phyloP scores from a whole-genome alignment of 805 yeast genomes.

The Candida alai region DNA sequence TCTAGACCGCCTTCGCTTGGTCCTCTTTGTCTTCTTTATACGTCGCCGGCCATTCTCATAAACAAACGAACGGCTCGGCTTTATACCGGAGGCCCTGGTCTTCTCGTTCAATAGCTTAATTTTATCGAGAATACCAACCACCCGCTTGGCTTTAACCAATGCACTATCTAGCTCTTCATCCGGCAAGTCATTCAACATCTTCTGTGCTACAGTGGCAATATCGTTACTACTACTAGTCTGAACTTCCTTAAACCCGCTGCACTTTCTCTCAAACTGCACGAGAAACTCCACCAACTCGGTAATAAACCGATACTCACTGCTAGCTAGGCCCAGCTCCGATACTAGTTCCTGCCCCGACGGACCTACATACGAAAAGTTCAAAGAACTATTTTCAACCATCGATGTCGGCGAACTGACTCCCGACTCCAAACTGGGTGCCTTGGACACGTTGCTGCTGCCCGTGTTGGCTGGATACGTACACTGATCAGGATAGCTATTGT shows the following conservation, averaged over 20 bases:
- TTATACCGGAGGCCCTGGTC: neutral
- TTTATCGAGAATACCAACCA: slow-evolving; percentile 6
- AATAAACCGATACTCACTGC: slow-evolving; percentile 4
- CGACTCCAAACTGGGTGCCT: too few relatives aligned
- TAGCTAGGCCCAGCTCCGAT: neutral
- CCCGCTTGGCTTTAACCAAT: slow-evolving; percentile 2
- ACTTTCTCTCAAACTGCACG: slow-evolving; percentile 7
- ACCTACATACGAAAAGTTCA: slow-evolving; percentile 3
- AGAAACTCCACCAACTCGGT: slow-evolving; percentile 9
- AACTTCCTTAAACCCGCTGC: slow-evolving; percentile 1
- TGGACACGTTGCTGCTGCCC: too few relatives aligned
- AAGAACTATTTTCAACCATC: slow-evolving; percentile 4
- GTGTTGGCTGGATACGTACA: too few relatives aligned
- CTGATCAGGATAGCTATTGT: too few relatives aligned
- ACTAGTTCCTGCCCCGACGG: slow-evolving; percentile 1
- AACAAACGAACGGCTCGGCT: neutral
- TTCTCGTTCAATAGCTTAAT: slow-evolving; percentile 5
- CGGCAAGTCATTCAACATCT: slow-evolving; percentile 1
- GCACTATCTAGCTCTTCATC: slow-evolving; percentile 7
- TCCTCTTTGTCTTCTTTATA: slow-evolving; percentile 1
- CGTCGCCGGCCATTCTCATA: neutral
- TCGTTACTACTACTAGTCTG: neutral
- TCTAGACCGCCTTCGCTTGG: slow-evolving; percentile 4
- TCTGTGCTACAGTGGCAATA: slow-evolving; percentile 1
- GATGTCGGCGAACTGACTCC: slow-evolving; percentile 3